phyloP scores from a whole-genome alignment of 768 basidiomycete genomes.

The Neoboletus subvelutipes region DNA sequence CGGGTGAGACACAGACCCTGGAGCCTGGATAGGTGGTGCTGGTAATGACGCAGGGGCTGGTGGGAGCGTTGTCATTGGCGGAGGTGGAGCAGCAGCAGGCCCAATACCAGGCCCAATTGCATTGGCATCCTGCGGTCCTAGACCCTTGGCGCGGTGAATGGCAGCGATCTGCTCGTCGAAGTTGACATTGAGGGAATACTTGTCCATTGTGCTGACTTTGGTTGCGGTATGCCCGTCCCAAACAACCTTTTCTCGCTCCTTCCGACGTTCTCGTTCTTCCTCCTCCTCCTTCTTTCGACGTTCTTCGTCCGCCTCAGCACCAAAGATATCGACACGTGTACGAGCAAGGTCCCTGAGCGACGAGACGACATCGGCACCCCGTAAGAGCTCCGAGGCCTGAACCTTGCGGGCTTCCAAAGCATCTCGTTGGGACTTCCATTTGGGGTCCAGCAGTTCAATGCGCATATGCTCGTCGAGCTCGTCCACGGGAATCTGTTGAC shows the following conservation, averaged over 20 bases:
- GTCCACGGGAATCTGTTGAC: constrained; percentile 94
- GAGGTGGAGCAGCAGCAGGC: constrained; percentile 69
- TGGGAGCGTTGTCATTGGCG: constrained; percentile 60
- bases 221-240: constrained; percentile 99
- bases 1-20: constrained; percentile 40
- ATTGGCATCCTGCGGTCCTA: constrained; percentile 76
- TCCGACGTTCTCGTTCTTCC: constrained; percentile 74
- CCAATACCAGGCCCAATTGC: constrained; percentile 89
- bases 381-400: constrained; percentile 82
- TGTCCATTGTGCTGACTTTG: constrained; percentile 88
- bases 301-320: constrained; percentile 91
- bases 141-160: constrained; percentile 89
- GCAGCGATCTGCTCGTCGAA: constrained; percentile 98
- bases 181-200: constrained; percentile 90
- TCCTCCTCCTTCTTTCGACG: constrained; percentile 84
- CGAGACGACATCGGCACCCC: constrained; percentile 90
- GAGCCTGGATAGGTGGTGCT: constrained; percentile 54
- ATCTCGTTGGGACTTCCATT: constrained; percentile 97
- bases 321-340: constrained; percentile 97
- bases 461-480: constrained; percentile 98
- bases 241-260: constrained; percentile 91
- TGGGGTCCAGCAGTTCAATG: constrained; percentile 94
- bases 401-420: constrained; percentile 86
- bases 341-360: constrained; percentile 92
- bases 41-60: constrained; percentile 74